These are phyloP conservation scores for Verticillium nonalfalfae DNA, from an alignment of 2,329 filamentous ascomycete genomes.

Conservation along the genomic window DNA sequence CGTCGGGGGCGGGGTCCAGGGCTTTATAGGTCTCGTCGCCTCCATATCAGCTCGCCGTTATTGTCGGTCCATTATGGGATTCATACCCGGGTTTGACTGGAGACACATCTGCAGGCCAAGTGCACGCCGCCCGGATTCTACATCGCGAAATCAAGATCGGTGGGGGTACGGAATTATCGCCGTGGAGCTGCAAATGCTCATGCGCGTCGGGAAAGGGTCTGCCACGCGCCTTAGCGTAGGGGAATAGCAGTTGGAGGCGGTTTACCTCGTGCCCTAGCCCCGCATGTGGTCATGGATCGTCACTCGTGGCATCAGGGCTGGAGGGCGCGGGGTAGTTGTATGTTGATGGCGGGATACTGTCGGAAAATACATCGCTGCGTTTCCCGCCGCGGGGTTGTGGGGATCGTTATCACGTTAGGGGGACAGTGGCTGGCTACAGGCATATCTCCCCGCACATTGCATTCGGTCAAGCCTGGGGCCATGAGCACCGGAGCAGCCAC, in stretches of 20 bases:
- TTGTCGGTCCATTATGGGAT: neutral
- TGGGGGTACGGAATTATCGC: neutral
- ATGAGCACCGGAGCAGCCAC: no score
- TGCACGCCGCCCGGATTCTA: neutral
- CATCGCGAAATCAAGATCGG: neutral
- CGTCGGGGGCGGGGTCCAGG: neutral
- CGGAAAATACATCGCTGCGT: neutral
- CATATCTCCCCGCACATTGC: no score
- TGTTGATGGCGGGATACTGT: neutral
- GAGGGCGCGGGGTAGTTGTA: neutral
- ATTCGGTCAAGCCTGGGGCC: no score
- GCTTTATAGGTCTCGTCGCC: neutral
- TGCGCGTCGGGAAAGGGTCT: neutral
- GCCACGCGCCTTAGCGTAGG: neutral
- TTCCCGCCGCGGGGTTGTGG: neutral
- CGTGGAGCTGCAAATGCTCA: neutral
- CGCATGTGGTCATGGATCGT: neutral
- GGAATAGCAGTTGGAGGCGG: neutral
- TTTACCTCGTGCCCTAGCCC: neutral
- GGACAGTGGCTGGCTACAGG: no score
- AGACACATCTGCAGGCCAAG: neutral
- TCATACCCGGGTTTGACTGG: neutral
- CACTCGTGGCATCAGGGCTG: neutral
- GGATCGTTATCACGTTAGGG: neutral
- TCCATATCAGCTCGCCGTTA: neutral